These are phyloP conservation scores for Yarrowia sp. DNA, from an alignment of 805 yeast species.

Conservation along the genomic window DNA sequence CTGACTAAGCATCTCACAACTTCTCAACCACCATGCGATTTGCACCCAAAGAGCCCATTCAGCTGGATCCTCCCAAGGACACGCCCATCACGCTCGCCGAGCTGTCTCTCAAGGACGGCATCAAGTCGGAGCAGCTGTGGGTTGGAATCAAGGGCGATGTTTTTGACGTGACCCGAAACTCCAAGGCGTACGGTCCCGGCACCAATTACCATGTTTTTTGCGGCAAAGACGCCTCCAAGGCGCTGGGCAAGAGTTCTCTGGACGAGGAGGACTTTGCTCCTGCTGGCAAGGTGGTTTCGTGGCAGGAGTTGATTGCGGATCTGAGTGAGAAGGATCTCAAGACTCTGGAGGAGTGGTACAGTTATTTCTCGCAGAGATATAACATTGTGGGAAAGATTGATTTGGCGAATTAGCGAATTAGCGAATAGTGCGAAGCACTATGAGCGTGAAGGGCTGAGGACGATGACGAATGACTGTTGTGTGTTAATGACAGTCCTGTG, in stretches of 20 bases:
- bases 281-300: slow-evolving; percentile 42
- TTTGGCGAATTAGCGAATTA: neutral
- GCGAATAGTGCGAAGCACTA: neutral
- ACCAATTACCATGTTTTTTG: slow-evolving; percentile 73
- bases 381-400: slow-evolving; percentile 33
- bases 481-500: too few relatives aligned
- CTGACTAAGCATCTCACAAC: neutral
- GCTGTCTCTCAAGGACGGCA: slow-evolving; percentile 58
- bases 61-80: slow-evolving; percentile 60
- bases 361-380: slow-evolving; percentile 61
- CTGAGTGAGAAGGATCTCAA: slow-evolving; percentile 65
- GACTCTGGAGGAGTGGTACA: slow-evolving; percentile 77
- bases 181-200: slow-evolving; percentile 76
- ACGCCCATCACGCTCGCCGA: slow-evolving; percentile 55
- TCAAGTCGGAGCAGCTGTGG: slow-evolving; percentile 58
- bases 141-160: slow-evolving; percentile 79
- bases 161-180: slow-evolving; percentile 76
- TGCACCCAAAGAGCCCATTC: slow-evolving; percentile 61
- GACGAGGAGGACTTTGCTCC: slow-evolving; percentile 59
- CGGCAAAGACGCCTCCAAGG: slow-evolving; percentile 79
- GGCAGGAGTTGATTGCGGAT: slow-evolving; percentile 44
- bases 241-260: slow-evolving; percentile 72
- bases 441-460: too few relatives aligned
- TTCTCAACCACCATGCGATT: slow-evolving; percentile 25
- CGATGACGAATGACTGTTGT: too few relatives aligned